phyloP scores from a whole-genome alignment of 2,329 filamentous ascomycete genomes.

The Fonsecaea pedrosoi region DNA sequence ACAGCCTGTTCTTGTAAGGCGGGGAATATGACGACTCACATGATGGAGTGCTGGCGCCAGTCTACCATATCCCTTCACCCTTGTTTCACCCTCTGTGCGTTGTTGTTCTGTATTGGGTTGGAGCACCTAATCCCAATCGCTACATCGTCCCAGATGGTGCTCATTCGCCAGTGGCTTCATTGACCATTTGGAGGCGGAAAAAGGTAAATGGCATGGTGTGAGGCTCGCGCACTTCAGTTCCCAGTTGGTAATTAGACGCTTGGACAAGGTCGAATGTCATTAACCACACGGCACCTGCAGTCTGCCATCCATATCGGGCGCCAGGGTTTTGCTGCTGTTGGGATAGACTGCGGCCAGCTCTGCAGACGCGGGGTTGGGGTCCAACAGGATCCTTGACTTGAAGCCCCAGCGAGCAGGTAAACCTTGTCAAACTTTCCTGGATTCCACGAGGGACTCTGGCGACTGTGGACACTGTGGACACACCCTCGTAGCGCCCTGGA shows the following conservation, averaged over 20 bases:
- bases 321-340: slow-evolving; percentile 18
- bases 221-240: slow-evolving; percentile 4
- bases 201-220: slow-evolving; percentile 7
- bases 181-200: neutral
- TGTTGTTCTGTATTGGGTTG: neutral
- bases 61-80: neutral
- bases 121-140: neutral
- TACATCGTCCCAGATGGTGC: neutral
- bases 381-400: slow-evolving; percentile 16
- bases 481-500: neutral
- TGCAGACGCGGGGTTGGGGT: slow-evolving; percentile 18
- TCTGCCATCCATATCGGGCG: slow-evolving; percentile 2
- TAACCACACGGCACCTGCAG: slow-evolving; percentile 5
- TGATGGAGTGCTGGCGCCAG: slow-evolving; percentile 2
- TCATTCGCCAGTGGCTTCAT: neutral
- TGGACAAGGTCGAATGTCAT: neutral
- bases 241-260: neutral
- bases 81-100: neutral
- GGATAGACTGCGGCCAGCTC: slow-evolving; percentile 12
- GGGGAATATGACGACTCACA: slow-evolving; percentile 4
- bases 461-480: slow-evolving; percentile 8
- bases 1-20: neutral
- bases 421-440: slow-evolving; percentile 15
- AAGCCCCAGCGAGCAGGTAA: slow-evolving; percentile 13
- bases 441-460: slow-evolving; percentile 7